phyloP scores from a whole-genome alignment of 257 asterid species.

The Prunella vulgaris region DNA sequence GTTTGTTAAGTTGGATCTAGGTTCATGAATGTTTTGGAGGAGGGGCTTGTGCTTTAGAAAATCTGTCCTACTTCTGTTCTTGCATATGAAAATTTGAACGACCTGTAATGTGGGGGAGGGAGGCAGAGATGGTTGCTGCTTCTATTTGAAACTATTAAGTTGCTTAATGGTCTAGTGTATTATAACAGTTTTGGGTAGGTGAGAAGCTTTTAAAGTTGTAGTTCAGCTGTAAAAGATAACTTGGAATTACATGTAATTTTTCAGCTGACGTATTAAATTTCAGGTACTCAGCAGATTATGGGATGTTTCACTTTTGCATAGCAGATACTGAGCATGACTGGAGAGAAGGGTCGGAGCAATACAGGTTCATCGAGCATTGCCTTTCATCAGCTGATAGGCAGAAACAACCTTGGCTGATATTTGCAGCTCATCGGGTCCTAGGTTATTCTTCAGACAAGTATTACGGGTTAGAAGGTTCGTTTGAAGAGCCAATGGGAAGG shows the following conservation, averaged over 20 bases:
- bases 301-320: slow-evolving; percentile 68
- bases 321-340: slow-evolving; percentile 59
- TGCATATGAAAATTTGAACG: too few species aligned
- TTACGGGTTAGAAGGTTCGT: slow-evolving; percentile 49
- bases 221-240: not conserved
- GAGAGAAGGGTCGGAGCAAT: slow-evolving; percentile 59
- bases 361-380: slow-evolving; percentile 46
- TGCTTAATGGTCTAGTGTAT: too few species aligned
- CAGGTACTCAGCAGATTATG: slow-evolving; percentile 75
- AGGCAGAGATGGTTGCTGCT: too few species aligned
- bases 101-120: too few species aligned
- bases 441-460: slow-evolving; percentile 53
- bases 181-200: not conserved
- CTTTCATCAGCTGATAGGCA: slow-evolving; percentile 47
- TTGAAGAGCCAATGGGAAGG: slow-evolving; percentile 64
- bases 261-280: not conserved
- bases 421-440: slow-evolving; percentile 48
- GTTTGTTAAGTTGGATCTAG: too few species aligned
- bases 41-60: too few species aligned
- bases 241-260: not conserved
- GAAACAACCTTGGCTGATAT: slow-evolving; percentile 57
- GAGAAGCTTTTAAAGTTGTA: not conserved
- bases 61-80: too few species aligned
- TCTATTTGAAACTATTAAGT: not conserved
- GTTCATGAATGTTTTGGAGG: too few species aligned